Base-by-base conservation (phyloP, 805 yeast species). In the Ascoidea tarda region DNA sequence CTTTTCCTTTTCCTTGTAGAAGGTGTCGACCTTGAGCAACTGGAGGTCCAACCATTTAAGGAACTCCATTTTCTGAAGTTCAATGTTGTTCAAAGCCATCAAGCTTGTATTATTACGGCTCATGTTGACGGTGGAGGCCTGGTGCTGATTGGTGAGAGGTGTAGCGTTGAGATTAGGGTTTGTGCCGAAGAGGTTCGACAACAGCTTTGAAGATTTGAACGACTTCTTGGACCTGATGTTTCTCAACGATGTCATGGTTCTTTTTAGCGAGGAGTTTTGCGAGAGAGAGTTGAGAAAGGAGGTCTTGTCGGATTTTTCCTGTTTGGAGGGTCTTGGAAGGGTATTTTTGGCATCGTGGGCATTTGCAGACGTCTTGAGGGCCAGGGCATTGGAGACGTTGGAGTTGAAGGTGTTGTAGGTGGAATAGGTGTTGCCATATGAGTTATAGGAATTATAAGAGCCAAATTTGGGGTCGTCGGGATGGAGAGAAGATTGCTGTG, bases 21-120 rank as follows among this genome's bases (percentile, higher is more conserved):
- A 87, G 0, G 42, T 49, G 46, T 84, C 80, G 6, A 87, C 82
- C 63, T 80, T 84, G 4, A 51, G 57, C 32, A 82, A 68, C 62
- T 87, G 84, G 0, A 59, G 51, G 52, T 84, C 83, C 5, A 87
- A 72, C 95, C 95, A 87, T 2, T 59, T 62, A n/a, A 73, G 57
- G 57, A 87, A 88, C 51, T 75, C 76, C 4, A 63, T 57, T 48
- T 70, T 72, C 10, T 71, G 75, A n/a, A 68, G 66, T 32, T 60
- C 64, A 8, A 10, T 38, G 8, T 38, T 8, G 8, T 38, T 8
- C 2, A 38, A 10, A 38, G 4, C 14, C 8, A 38, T 8, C 14
- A 38, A 38, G 67, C 61, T 46, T 64, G 49, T 21, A 33, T 51
- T 56, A 4, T 58, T 6, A 33, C 46, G 5, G 48, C 46, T 28